Evolutionary conservation across 106 monocot species (phyloP).

Genomic region (Gastrodia elata): DNA sequence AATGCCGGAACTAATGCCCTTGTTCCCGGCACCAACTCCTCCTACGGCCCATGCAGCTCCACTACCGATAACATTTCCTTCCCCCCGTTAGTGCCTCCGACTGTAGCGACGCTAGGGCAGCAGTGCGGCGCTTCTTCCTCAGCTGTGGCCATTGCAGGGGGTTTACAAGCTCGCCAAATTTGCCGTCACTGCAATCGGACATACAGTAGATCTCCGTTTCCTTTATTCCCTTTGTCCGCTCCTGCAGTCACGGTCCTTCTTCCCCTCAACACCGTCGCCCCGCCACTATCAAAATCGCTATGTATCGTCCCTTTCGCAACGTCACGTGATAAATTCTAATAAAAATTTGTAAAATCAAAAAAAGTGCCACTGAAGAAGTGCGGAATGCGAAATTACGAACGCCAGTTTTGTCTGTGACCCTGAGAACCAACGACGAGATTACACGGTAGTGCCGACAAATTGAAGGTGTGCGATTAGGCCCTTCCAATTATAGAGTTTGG

Average conservation of each 20-base stretch:
- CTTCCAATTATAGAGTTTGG: no score
- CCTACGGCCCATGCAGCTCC: not conserved
- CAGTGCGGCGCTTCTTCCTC: slow-evolving; percentile 82
- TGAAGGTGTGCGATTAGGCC: no score
- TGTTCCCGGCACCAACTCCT: not conserved
- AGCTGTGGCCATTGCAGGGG: slow-evolving; percentile 97
- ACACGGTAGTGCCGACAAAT: no score
- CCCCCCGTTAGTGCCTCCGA: not conserved
- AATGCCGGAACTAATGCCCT: slow-evolving; percentile 16
- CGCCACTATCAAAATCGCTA: no score
- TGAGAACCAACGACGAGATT: no score
- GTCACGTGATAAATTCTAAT: no score
- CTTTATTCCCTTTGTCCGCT: not conserved
- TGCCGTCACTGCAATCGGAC: slow-evolving; percentile 61
- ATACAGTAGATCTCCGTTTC: slow-evolving; percentile 52
- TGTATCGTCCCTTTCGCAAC: no score
- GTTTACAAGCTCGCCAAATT: slow-evolving; percentile 63
- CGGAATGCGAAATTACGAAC: no score
- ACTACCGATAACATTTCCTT: not conserved
- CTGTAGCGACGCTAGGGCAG: slow-evolving; percentile 14
- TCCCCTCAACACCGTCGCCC: not conserved
- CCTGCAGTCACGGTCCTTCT: not conserved
- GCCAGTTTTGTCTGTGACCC: no score
- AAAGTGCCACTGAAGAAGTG: no score
- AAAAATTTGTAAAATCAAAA: no score